Percentiles rank a stretch among this genome's conserved stretches.
Conservation (phyloP, 1,284 basidiomycete genomes). For the Lentinula novae-zelandiae region DNA sequence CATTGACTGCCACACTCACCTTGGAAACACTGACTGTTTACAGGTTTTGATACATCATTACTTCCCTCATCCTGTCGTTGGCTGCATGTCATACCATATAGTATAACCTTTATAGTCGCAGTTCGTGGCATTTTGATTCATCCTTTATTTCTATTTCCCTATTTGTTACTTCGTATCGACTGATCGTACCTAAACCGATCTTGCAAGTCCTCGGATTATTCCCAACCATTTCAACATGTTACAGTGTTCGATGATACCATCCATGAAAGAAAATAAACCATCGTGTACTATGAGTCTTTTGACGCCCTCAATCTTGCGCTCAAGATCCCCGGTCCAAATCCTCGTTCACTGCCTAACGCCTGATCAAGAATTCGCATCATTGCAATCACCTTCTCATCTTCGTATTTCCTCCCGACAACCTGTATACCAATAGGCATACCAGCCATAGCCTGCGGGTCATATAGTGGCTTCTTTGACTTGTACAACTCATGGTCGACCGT, state of each 20-base stretch:
- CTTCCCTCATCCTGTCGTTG: no score
- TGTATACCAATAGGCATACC: slow-evolving; percentile 86
- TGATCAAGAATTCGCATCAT: slow-evolving; percentile 79
- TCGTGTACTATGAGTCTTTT: no score
- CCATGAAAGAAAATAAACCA: no score
- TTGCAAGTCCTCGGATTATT: no score
- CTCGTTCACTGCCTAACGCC: slow-evolving; percentile 48
- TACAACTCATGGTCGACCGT: slow-evolving; percentile 61
- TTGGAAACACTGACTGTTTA: no score
- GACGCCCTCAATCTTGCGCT: background rate
- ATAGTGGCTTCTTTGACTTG: slow-evolving; percentile 44
- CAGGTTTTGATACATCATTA: no score
- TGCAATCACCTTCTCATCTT: slow-evolving; percentile 83
- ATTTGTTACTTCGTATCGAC: background rate
- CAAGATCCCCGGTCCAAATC: slow-evolving; percentile 45
- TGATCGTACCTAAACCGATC: background rate
- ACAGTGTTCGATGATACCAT: no score
- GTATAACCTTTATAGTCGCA: background rate
- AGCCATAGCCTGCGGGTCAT: slow-evolving; percentile 68
- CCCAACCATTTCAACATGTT: no score
- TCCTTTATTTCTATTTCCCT: background rate
- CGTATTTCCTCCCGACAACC: slow-evolving; percentile 72
- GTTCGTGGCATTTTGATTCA: background rate
- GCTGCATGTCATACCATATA: no score
- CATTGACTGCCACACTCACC: no score